Conservation (phyloP, 495 filamentous ascomycete genomes). For the Xylaria grammica region DNA sequence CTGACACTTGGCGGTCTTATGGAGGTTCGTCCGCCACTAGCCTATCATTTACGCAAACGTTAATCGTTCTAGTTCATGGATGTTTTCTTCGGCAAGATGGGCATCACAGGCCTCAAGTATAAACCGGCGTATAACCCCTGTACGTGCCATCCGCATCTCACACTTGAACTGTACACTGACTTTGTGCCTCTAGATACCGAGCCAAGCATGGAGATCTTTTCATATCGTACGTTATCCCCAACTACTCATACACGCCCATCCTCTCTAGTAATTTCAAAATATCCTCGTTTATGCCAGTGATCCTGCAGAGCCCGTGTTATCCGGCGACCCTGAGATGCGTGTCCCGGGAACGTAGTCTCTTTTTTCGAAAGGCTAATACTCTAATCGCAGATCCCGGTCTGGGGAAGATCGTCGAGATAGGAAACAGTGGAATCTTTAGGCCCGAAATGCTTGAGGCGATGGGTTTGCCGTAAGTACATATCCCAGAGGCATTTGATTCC, state of each 20-base stretch:
- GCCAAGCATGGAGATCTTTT: slow-evolving; percentile 95
- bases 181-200: slow-evolving; percentile 68
- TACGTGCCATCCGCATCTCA: slow-evolving; percentile 49
- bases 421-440: slow-evolving; percentile 97
- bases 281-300: neutral
- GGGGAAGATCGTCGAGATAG: slow-evolving; percentile 93
- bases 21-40: slow-evolving; percentile 44
- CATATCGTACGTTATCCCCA: slow-evolving; percentile 67
- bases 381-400: slow-evolving; percentile 67
- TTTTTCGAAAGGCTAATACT: slow-evolving; percentile 3
- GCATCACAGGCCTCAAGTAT: slow-evolving; percentile 84
- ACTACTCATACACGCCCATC: neutral
- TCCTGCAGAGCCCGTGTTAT: neutral
- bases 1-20: slow-evolving; percentile 91
- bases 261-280: neutral
- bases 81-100: slow-evolving; percentile 95
- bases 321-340: neutral
- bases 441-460: slow-evolving; percentile 89
- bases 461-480: slow-evolving; percentile 34
- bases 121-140: slow-evolving; percentile 81
- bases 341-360: neutral
- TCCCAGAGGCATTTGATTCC: neutral
- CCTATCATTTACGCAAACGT: neutral
- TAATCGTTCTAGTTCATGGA: slow-evolving; percentile 71
- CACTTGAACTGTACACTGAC: neutral